Evolutionary conservation across 352 stramenopile species (phyloP), one percentile per base, ranked within the genome.

Genomic region (Detonula confervacea): DNA sequence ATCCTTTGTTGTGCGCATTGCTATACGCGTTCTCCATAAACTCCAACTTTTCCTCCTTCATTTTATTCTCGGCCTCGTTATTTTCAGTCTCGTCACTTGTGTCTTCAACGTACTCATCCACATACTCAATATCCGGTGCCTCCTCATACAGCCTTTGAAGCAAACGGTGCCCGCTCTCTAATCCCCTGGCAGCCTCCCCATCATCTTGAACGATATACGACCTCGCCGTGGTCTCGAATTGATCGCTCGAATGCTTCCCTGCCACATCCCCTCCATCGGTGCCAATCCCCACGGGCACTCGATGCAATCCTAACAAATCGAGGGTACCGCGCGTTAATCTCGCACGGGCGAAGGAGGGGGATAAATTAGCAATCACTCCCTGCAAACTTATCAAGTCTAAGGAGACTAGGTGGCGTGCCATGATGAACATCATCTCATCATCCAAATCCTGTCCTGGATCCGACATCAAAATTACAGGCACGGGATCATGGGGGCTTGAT

Each of bases 351-450:
- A 81, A 84, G 14, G 72, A 78, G 35, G 78, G 78, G 22, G 73
- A 65, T 18, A 87, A 67, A 44, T 77, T 80, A 37, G 73, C 70
- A 33, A 87, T 51, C 20, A 87, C 72, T 7, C 75, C 75, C 56
- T 72, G 47, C 4, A 87, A 49, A 25, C 49, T 61, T 14, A 85
- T 84, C 2, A 83, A 54, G 12, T 84, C 46, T 12, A 80, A 44
- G 46, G 65, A 71, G 18, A 80, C 54, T 9, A 87, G 52, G 42
- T 77, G 55, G 1, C 80, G 60, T 9, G 79, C 64, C 75, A 87
- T 77, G 39, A 87, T 82, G 46, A 87, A 79, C 67, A 82, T 80
- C 80, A 87, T 87, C 70, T 87, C 80, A 39, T 87, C 80, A 46
- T 87, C 80, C 18, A 85, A 47, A 66, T 87, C 80, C 60, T 87